These are phyloP conservation scores for Prunus davidiana DNA, from an alignment of 306 rosid species.

Conservation along the genomic window DNA sequence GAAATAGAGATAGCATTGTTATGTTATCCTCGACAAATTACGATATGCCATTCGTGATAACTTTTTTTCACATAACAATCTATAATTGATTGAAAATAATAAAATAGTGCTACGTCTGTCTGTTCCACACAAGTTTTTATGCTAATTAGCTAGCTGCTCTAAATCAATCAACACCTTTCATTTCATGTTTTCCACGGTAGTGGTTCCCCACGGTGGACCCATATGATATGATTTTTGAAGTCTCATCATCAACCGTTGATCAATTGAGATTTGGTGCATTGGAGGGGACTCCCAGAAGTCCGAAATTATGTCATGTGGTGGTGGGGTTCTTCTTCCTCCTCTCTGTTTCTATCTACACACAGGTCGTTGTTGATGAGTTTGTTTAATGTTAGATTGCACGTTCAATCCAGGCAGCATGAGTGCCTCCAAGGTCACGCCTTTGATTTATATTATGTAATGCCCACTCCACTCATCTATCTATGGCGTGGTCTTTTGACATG, in stretches of 20 bases:
- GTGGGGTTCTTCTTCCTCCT: neutral
- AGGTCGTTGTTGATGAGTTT: neutral
- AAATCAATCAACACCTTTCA: neutral
- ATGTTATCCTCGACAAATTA: no score
- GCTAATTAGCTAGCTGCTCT: neutral
- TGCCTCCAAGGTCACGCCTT: slow-evolving; percentile 7
- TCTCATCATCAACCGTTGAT: no score
- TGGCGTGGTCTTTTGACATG: neutral
- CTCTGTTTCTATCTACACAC: no score
- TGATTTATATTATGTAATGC: neutral
- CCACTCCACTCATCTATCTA: neutral
- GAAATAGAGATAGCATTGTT: no score
- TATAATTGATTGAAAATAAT: no score
- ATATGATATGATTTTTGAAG: no score
- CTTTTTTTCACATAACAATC: accelerated
- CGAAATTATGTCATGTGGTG: neutral
- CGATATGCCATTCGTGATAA: accelerated
- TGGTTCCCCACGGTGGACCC: neutral
- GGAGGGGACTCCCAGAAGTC: neutral
- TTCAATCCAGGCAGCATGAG: slow-evolving; percentile 8
- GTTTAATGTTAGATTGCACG: slow-evolving; percentile 3
- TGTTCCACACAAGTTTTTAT: no score
- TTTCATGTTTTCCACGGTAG: neutral
- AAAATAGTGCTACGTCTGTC: accelerated
- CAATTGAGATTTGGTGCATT: no score